Base-by-base conservation (phyloP, 352 stramenopile genomes). In the Globisporangium heterothallicum region DNA sequence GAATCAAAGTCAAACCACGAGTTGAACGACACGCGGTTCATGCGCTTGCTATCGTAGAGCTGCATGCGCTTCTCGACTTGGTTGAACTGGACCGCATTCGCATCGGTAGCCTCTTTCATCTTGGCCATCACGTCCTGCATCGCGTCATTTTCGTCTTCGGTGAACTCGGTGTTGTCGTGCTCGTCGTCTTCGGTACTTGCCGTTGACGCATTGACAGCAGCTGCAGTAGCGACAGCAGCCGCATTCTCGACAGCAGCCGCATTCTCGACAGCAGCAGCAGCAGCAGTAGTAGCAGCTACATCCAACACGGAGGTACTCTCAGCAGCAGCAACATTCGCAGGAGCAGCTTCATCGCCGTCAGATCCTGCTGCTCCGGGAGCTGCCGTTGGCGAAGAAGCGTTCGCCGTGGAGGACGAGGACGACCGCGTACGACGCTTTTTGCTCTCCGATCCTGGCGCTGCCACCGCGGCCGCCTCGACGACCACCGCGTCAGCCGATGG, bases 1-100 rank as follows among this genome's bases (percentile, higher is more conserved):
- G 76, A 62, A 54, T 92, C 81, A 32, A 92, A 92, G 50, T 92
- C 81, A 58, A 88, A 89, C 81, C 81, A 92, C 65, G 81, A 89
- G 61, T 84, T 87, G 66, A 92, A 92, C 46, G 78, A 88, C 59
- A 92, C 78, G 56, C 81, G 78, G 42, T 68, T 72, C 81, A 92
- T 92, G 52, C 81, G 78, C 59, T 89, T 88, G 73, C 81, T 86
- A 46, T 89, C 76, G 56, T 79, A 87, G 30, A 84, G 66, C 58
- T 84, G 70, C 61, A 77, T 57, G 45, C 76, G 68, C 45, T 73
- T 59, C n/a, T 61, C 64, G 0, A 58, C 59, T 0, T 59, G 53
- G 12, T 58, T 53, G 29, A 79, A 74, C 32, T 76, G 70, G 6
- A 59, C 55, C 35, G 74, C 56, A 41, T 69, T 70, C 16, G 61